These are phyloP conservation scores for Pulveroboletus sp. DNA, from an alignment of 768 basidiomycete genomes.

Conservation along the genomic window DNA sequence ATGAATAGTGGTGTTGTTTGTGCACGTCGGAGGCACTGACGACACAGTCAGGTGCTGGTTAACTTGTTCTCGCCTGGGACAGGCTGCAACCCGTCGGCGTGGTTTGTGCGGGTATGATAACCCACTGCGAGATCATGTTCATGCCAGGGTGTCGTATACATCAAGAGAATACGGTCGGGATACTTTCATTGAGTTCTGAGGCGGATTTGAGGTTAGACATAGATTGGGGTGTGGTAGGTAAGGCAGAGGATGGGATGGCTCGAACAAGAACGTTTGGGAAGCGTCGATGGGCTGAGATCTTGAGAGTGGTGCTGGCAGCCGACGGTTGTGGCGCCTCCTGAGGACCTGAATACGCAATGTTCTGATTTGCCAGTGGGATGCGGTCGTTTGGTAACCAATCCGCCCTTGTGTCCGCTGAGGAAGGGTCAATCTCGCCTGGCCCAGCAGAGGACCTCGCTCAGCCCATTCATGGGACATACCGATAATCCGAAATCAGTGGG, in stretches of 20 bases:
- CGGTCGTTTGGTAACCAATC: too few relatives aligned
- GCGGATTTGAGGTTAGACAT: background rate
- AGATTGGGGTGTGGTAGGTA: background rate
- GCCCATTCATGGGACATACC: too few relatives aligned
- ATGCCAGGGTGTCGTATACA: background rate
- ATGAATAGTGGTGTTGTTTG: background rate
- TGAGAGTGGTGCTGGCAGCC: background rate
- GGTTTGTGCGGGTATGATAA: conserved; percentile 1
- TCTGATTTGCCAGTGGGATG: too few relatives aligned
- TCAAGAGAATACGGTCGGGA: background rate
- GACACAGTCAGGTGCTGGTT: conserved; percentile 6
- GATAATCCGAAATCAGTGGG: too few relatives aligned
- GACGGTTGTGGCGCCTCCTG: too few relatives aligned
- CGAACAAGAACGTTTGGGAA: background rate
- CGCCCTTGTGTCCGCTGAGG: too few relatives aligned
- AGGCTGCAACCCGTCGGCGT: background rate
- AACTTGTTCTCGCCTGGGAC: background rate
- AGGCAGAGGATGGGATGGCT: background rate
- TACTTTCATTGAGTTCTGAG: background rate
- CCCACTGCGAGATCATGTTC: conserved; percentile 8
- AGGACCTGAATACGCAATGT: too few relatives aligned
- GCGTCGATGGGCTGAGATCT: background rate
- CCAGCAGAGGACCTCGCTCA: too few relatives aligned
- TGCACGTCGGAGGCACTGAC: conserved; percentile 1
- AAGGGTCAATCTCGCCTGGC: too few relatives aligned